These are phyloP conservation scores for Hypoxylon sp. DNA, from an alignment of 2,329 filamentous ascomycete genomes.

Conservation along the genomic window DNA sequence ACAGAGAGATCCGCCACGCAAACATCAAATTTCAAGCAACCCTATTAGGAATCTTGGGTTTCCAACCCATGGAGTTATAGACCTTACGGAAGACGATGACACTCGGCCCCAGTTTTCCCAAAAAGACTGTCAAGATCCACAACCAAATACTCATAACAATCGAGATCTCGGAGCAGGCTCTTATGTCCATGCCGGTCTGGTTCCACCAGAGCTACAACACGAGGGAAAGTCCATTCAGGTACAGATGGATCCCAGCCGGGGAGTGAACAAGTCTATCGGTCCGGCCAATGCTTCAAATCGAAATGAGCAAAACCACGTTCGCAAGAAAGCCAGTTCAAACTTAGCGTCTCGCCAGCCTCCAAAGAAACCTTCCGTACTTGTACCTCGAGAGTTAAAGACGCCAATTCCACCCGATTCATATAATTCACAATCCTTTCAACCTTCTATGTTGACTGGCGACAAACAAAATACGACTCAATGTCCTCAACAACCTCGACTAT, in stretches of 20 bases:
- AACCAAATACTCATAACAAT: conserved; percentile 7
- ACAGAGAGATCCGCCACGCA: conserved; percentile 15
- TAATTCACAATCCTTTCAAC: not conserved
- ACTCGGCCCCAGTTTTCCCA: conserved; percentile 15
- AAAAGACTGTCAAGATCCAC: conserved; percentile 1
- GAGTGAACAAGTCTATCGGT: not conserved
- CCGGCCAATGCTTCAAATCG: not conserved
- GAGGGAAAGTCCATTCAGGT: conserved; percentile 23
- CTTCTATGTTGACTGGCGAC: conserved; percentile 1
- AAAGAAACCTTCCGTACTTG: conserved; percentile 5
- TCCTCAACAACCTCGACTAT: not conserved
- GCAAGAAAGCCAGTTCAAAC: conserved; percentile 15
- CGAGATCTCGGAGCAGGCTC: not conserved
- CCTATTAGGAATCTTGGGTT: conserved; percentile 3
- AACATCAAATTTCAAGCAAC: conserved; percentile 17
- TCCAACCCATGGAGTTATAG: conserved; percentile 39
- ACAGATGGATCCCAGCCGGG: conserved; percentile 2
- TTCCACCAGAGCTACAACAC: not conserved
- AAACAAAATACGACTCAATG: conserved; percentile 7
- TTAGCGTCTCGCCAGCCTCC: not conserved
- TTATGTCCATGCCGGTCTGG: not conserved
- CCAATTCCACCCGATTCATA: conserved; percentile 1
- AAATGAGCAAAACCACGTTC: conserved; percentile 6
- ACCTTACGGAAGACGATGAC: conserved; percentile 48
- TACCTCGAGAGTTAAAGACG: conserved; percentile 12